These are phyloP conservation scores for Boletus sensibilis DNA, from an alignment of 768 basidiomycete genomes.

Conservation along the genomic window DNA sequence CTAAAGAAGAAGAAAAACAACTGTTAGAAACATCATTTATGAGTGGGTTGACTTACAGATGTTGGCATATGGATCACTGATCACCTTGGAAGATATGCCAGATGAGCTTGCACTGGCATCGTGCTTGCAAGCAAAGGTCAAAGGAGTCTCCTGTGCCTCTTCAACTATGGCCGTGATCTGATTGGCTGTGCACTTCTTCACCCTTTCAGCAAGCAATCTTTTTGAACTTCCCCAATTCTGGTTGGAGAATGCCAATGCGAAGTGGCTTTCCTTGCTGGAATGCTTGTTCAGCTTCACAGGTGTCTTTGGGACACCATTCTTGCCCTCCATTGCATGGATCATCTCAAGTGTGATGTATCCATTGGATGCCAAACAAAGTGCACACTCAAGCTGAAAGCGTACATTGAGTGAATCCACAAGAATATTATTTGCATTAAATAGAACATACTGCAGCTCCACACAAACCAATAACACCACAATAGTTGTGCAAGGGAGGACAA, in stretches of 20 bases:
- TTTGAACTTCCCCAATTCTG: not conserved
- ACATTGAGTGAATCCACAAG: no score
- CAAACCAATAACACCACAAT: not conserved
- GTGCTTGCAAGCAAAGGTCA: not conserved
- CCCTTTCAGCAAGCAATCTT: not conserved
- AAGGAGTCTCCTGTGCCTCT: no score
- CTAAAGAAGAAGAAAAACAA: no score
- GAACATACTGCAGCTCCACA: not conserved
- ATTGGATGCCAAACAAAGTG: not conserved
- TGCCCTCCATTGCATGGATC: not conserved
- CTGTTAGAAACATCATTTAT: no score
- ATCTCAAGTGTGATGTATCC: not conserved
- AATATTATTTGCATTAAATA: no score
- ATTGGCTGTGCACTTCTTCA: not conserved
- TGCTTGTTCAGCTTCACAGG: not conserved
- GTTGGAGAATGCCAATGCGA: not conserved
- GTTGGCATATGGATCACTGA: no score
- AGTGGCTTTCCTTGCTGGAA: not conserved
- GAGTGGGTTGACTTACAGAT: no score
- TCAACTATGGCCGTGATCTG: not conserved
- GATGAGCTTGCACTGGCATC: no score
- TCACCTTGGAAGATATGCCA: no score
- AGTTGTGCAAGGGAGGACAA: not conserved
- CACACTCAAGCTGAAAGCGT: not conserved
- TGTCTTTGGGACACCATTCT: not conserved